These are phyloP conservation scores for Starmerella roubikii DNA, from an alignment of 805 yeast genomes.

Conservation along the genomic window DNA sequence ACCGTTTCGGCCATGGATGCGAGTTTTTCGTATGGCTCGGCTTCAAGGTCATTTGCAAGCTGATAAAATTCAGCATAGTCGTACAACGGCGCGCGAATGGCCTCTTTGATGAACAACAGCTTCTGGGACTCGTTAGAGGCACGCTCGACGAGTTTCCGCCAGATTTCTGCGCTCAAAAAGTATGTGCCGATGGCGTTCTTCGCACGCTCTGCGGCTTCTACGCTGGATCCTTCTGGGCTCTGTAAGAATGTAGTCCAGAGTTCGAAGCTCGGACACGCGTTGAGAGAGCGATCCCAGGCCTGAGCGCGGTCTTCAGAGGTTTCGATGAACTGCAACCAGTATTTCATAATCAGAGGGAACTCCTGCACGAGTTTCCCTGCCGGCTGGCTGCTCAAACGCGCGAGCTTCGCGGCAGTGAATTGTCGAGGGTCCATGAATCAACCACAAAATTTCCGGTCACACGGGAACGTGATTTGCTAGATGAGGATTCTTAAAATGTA, in stretches of 20 bases:
- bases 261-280: slow-evolving; percentile 24
- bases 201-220: slow-evolving; percentile 34
- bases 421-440: background rate
- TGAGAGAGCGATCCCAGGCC: slow-evolving; percentile 15
- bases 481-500: no score
- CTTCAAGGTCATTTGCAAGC: slow-evolving; percentile 20
- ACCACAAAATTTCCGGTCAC: no score
- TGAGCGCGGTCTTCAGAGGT: slow-evolving; percentile 13
- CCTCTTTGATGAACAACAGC: slow-evolving; percentile 21
- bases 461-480: no score
- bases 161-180: slow-evolving; percentile 62
- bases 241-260: slow-evolving; percentile 25
- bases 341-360: slow-evolving; percentile 32
- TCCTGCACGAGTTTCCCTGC: slow-evolving; percentile 13
- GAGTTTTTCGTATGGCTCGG: slow-evolving; percentile 3
- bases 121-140: slow-evolving; percentile 23
- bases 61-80: slow-evolving; percentile 72
- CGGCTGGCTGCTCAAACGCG: no score
- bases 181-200: slow-evolving; percentile 45
- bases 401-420: background rate
- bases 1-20: slow-evolving; percentile 27
- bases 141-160: slow-evolving; percentile 59
- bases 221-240: slow-evolving; percentile 23
- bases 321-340: slow-evolving; percentile 28
- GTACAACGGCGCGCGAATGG: slow-evolving; percentile 51